Evolutionary conservation across 1,284 basidiomycete species (phyloP), one percentile per base, ranked within the genome.

Genomic region (Malassezia furfur): DNA sequence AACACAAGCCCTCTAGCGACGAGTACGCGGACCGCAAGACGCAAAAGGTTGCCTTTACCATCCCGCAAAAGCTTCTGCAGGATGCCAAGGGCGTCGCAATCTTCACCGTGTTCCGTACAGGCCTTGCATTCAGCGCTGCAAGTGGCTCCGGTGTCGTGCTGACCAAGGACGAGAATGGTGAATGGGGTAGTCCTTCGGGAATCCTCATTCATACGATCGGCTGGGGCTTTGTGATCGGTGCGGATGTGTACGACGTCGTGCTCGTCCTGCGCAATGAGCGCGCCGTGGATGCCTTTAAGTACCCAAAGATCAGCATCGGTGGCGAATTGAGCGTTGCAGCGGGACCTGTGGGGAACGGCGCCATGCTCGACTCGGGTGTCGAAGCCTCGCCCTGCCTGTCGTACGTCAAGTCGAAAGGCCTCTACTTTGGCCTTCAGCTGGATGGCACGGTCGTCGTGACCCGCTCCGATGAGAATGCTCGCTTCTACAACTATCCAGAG

Each of bases 221-320:
- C 0, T 65, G 62, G 36, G 72, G 68, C 0, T 64, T 76, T 38
- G 57, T 73, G 11, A 64, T 70, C 32, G 76, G 75, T 0, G 62
- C 70, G 12, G 75, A 77, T 41, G 65, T 76, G 22, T 77, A 77
- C 58, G 76, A 77, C 40, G 74, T 75, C 11, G 74, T 76, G 1
- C 63, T 77, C 2, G 63, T 77, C 1, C 62, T 77, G 5, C 65
- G 75, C 3, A 72, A 58, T 32, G 61, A 69, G 37, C 54, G 64
- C 32, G 68, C 75, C 0, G 60, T 74, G 10, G 58, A 72, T 17
- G 67, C 63, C 0, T 72, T 73, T 59, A 64, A 63, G 41, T 50
- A 55, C 37, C 67, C 67, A 35, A 73, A 70, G 54, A 35, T 75
- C 49, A 66, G 66, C 37, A 55, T 77, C 1, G 76, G 74, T 3